phyloP scores from a whole-genome alignment of 306 rosid species.

The Prunus mongolica region DNA sequence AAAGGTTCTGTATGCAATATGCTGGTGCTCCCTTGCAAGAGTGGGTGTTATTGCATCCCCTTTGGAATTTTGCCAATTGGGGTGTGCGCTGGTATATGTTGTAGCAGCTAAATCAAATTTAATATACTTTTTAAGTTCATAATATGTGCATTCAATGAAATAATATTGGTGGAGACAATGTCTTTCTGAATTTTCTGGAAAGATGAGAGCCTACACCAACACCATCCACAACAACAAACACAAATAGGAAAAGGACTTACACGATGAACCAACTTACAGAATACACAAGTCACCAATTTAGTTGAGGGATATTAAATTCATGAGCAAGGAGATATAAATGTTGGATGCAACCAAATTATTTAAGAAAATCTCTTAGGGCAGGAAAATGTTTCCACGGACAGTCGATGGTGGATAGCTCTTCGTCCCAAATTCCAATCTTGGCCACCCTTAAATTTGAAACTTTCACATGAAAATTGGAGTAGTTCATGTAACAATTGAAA shows the following conservation, averaged over 20 bases:
- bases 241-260: background rate
- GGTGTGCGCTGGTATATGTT: no score
- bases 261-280: no score
- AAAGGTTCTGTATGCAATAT: no score
- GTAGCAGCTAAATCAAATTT: no score
- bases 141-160: no score
- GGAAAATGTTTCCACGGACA: background rate
- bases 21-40: no score
- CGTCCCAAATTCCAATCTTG: background rate
- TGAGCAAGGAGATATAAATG: background rate
- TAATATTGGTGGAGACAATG: background rate
- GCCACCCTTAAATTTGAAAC: background rate
- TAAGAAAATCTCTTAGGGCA: background rate
- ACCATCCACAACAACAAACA: background rate
- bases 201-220: background rate
- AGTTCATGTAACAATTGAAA: background rate
- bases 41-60: no score
- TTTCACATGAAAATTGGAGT: background rate
- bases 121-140: no score
- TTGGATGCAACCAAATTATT: background rate
- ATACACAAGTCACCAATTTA: no score
- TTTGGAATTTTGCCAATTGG: no score
- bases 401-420: background rate
- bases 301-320: no score
- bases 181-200: background rate